Evolutionary conservation across 1,284 basidiomycete genomes (phyloP), one percentile per base, ranked within the genome.

Genomic region (Agaricales sp.): DNA sequence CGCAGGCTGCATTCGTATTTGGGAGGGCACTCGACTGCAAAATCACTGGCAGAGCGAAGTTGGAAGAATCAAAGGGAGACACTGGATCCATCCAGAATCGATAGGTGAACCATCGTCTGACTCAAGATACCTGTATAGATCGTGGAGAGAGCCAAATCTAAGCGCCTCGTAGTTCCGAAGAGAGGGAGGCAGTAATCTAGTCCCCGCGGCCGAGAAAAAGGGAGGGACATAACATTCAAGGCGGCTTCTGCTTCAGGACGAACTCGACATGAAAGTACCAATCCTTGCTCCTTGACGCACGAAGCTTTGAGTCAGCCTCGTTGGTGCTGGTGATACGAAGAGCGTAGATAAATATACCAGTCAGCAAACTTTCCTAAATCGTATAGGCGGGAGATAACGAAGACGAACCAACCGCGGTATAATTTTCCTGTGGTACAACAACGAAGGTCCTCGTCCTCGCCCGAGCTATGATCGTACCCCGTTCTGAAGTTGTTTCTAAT

Each of bases 341-440:
- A 45, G 45, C n/a, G n/a, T n/a, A n/a, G n/a, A n/a, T n/a, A 41
- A 50, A 55, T 48, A 48, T 54, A 48, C 52, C 54, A 47, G 57
- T 52, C 38, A 46, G 49, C 50, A 39, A 48, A 50, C 46, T 47
- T 45, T 24, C 52, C 43, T 48, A 47, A 53, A 52, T 38, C 41
- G 20, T 43, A 8, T 43, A 19, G 11, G 41, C n/a, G 20, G 48
- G 43, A 56, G 47, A 53, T 47, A 26, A 43, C 49, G 52, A 51
- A 50, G 49, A 69, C 87, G 67, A 65, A 92, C 89, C 74, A 56
- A 83, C 84, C 49, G 88, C 89, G 48, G 79, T 72, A 64, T 93
- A 95, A 58, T 82, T 74, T 51, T 71, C 66, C 54, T 80, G 75
- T 11, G 82, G 69, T 23, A 87, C 70, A 49, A 92, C 86, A 45